These are phyloP conservation scores for Aquilaria sinensis DNA, from an alignment of 345 rosid genomes.

Conservation along the genomic window DNA sequence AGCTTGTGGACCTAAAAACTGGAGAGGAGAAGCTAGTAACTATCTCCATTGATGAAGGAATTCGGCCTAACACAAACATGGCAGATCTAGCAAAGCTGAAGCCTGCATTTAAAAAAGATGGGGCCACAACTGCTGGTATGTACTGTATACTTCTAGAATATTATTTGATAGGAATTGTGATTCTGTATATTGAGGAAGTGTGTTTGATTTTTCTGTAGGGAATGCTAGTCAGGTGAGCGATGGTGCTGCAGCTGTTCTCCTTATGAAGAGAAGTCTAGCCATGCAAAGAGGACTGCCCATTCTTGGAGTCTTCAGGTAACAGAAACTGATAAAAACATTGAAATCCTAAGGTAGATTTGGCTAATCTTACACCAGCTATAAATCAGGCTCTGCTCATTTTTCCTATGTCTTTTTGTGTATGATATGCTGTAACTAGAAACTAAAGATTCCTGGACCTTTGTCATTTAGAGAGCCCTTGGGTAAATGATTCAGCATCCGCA, in stretches of 20 bases:
- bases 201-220: conserved; percentile 33
- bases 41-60: conserved; percentile 77
- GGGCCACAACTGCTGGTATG: conserved; percentile 91
- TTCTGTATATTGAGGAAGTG: conserved; percentile 4
- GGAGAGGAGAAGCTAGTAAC: conserved; percentile 62
- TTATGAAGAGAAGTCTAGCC: conserved; percentile 87
- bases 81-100: conserved; percentile 68
- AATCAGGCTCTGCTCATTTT: neutral
- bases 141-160: neutral
- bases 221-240: conserved; percentile 98
- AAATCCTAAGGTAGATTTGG: neutral
- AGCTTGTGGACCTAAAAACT: conserved; percentile 84
- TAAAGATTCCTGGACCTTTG: too few species aligned
- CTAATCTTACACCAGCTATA: conserved; percentile 1
- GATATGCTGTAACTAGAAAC: too few species aligned
- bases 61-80: conserved; percentile 61
- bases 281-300: conserved; percentile 81
- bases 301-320: conserved; percentile 87
- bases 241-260: conserved; percentile 95
- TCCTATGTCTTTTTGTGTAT: neutral
- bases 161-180: neutral
- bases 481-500: too few species aligned
- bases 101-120: conserved; percentile 79
- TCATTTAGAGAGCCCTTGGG: too few species aligned
- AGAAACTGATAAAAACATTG: neutral